Evolutionary conservation across 352 stramenopile genomes (phyloP), one percentile per base, ranked within the genome.

Genomic region (Thalassiosira oceanica): DNA sequence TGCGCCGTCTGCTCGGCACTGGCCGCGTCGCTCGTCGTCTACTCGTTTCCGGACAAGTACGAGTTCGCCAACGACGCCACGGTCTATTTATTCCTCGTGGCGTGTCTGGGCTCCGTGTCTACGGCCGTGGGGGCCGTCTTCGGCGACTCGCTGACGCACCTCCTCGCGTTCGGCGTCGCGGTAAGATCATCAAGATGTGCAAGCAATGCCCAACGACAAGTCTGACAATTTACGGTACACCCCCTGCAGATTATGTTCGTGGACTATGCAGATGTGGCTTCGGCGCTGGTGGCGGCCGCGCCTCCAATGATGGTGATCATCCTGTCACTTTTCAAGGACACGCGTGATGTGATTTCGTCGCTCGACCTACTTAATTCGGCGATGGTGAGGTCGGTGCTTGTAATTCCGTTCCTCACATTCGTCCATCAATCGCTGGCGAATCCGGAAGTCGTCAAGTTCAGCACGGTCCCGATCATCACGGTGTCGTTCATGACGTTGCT

Each of bases 91-190:
- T 15, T 21, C 18, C 61, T 61, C 29, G 36, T 63, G 18, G 46
- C 64, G 5, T 48, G 3, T 18, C 39, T 76, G 10, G 65, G 65
- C 21, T 45, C 65, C 27, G 36, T 29, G 3, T 51, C 33, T 7
- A 43, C 49, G 50, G 52, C 61, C 7, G 45, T 65, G 1, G 65
- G 65, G 24, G 61, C 69, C 31, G 7, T 76, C 3, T 61, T 53
- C 27, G 48, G 50, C 1, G 65, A 76, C 58, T 64, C 65, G 10
- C 26, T 76, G 1, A 61, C 56, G 11, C 65, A 70, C 16, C 36
- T 50, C 1, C 50, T 76, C 26, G 56, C 29, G 10, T 67, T 70
- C 28, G 65, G 56, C 15, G 11, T 64, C 20, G 43, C 48, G n/a
- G 50, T 76, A 31, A 66, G 62, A 57, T 1, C n/a, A 31, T 10